Evolutionary conservation across 441 rosid species (phyloP).

Genomic region (Gossypium gossypioides): DNA sequence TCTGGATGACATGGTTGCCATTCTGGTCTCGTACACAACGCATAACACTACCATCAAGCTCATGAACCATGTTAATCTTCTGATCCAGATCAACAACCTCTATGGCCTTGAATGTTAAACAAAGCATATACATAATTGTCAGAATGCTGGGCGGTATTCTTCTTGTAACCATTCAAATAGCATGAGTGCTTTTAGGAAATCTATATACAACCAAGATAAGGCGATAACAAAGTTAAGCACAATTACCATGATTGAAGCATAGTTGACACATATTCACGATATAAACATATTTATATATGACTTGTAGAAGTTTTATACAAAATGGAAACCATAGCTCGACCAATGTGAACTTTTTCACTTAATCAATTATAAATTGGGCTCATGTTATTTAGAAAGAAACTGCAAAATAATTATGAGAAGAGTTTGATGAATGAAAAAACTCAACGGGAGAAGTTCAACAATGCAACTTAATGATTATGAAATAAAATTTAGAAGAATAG

Average conservation of each 20-base stretch:
- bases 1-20: slow-evolving; percentile 84
- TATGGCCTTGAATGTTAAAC: slow-evolving; percentile 43
- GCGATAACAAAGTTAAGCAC: background rate
- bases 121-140: background rate
- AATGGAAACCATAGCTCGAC: background rate
- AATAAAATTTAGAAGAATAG: background rate
- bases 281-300: background rate
- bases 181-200: slow-evolving; percentile 1
- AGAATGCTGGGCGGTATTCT: background rate
- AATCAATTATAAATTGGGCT: background rate
- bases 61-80: slow-evolving; percentile 76
- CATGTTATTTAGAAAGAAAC: background rate
- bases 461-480: background rate
- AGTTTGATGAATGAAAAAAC: background rate
- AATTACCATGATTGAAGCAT: background rate
- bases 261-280: background rate
- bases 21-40: slow-evolving; percentile 87
- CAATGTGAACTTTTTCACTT: background rate
- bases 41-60: slow-evolving; percentile 70
- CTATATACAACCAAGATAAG: background rate
- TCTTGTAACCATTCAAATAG: background rate
- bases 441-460: background rate
- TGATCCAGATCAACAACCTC: slow-evolving; percentile 86
- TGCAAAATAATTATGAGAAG: background rate
- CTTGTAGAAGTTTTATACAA: background rate